phyloP scores from a whole-genome alignment of 2,329 filamentous ascomycete species.

The Botryotinia convoluta region DNA sequence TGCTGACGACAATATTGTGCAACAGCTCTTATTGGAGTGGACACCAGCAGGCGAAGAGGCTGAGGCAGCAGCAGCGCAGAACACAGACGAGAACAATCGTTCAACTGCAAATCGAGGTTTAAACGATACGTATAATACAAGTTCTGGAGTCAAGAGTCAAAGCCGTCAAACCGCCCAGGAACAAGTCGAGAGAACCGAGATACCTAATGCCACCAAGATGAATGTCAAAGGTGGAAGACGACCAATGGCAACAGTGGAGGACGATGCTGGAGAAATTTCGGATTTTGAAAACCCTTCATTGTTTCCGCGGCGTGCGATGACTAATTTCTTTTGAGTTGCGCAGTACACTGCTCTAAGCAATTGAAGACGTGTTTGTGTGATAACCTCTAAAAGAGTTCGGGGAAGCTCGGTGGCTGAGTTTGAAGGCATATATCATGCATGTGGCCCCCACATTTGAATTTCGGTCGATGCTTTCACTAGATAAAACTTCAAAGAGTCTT shows the following conservation, averaged over 20 bases:
- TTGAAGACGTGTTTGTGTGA: background rate
- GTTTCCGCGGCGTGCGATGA: background rate
- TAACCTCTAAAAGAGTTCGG: too few species aligned
- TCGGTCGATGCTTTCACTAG: too few species aligned
- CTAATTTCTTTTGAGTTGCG: background rate
- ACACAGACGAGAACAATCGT: background rate
- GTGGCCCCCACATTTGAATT: too few species aligned
- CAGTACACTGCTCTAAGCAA: background rate
- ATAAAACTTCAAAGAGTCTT: too few species aligned
- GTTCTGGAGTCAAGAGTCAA: background rate
- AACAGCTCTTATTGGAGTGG: slow-evolving; percentile 15
- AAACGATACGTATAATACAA: background rate
- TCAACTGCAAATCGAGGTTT: background rate
- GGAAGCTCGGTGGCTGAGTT: too few species aligned
- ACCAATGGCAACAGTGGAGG: background rate
- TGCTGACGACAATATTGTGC: background rate
- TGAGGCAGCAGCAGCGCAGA: background rate
- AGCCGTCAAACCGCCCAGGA: background rate
- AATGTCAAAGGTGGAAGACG: background rate
- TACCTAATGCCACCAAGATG: background rate
- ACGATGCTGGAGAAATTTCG: background rate
- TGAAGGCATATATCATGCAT: too few species aligned
- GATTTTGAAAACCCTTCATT: background rate
- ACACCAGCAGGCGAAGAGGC: slow-evolving; percentile 1
- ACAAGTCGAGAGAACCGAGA: background rate